A percentile compares a stretch with the other conserved stretches of the same genome.
These are phyloP conservation scores for Naganishia cerealis DNA, from an alignment of 1,284 basidiomycete genomes.

Conservation along the genomic window DNA sequence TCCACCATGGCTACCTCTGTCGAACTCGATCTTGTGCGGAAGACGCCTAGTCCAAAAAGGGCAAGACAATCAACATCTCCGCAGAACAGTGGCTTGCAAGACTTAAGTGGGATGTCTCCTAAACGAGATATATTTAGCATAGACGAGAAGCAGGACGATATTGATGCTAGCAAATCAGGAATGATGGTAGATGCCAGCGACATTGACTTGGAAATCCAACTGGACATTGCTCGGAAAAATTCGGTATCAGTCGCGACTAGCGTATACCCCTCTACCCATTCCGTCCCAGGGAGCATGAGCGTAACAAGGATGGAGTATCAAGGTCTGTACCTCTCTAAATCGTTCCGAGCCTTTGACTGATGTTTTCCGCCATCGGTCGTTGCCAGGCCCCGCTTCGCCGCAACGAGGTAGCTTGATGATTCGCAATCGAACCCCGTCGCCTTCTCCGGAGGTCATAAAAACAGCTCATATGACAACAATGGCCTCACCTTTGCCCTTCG, in stretches of 20 bases:
- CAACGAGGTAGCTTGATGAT: conserved; percentile 14
- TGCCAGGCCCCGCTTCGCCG: conserved; percentile 41
- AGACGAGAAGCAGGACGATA: not conserved
- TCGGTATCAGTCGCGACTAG: conserved; percentile 17
- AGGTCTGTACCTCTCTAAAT: not conserved
- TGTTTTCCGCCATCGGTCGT: not conserved
- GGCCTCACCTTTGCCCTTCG: not conserved
- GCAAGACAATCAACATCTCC: conserved; percentile 24
- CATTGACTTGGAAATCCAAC: conserved; percentile 26
- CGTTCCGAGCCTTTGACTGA: not conserved
- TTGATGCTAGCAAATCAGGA: too few relatives aligned
- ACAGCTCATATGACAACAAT: not conserved
- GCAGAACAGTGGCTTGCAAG: not conserved
- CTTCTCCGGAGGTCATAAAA: not conserved
- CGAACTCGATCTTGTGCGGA: not conserved
- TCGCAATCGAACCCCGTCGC: conserved; percentile 29
- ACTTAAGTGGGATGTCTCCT: conserved; percentile 15
- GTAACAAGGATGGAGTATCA: conserved; percentile 18
- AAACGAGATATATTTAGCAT: conserved; percentile 17
- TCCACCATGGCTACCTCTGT: conserved; percentile 32
- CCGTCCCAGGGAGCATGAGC: not conserved
- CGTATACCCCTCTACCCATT: conserved; percentile 10
- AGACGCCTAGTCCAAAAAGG: conserved; percentile 22
- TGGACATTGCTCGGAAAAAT: conserved; percentile 27
- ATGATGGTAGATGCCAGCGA: conserved; percentile 13